phyloP scores from a whole-genome alignment of 495 filamentous ascomycete species.

The Lichenothelia convexa region DNA sequence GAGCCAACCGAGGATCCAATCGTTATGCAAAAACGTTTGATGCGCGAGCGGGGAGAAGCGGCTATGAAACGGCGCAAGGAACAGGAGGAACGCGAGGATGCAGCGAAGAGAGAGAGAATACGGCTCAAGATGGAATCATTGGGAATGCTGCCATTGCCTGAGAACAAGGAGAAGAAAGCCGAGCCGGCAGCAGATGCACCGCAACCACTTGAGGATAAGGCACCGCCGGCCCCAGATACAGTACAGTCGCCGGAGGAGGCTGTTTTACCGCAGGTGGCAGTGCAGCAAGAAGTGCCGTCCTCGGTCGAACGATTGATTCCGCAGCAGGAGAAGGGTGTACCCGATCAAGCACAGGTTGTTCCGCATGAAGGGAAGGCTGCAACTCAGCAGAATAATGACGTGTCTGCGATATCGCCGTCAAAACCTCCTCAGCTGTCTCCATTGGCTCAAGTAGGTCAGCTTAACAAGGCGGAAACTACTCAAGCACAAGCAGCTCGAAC shows the following conservation, averaged over 20 bases:
- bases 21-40: slow-evolving; percentile 59
- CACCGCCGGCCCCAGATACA: too few species aligned
- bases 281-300: too few species aligned
- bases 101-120: slow-evolving; percentile 63
- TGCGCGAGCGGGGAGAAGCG: slow-evolving; percentile 42
- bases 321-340: too few species aligned
- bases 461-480: background rate
- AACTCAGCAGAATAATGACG: background rate
- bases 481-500: background rate
- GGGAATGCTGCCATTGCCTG: slow-evolving; percentile 27
- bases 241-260: too few species aligned
- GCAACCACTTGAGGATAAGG: too few species aligned
- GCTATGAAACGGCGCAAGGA: slow-evolving; percentile 64
- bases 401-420: background rate
- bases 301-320: too few species aligned
- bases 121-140: slow-evolving; percentile 63
- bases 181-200: background rate
- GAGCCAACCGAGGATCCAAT: slow-evolving; percentile 20
- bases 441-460: background rate
- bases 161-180: background rate
- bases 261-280: too few species aligned
- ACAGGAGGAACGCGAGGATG: slow-evolving; percentile 64
- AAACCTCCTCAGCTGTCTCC: background rate
- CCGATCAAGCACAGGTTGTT: too few species aligned
- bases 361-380: too few species aligned